Percentiles rank a stretch among this genome's conserved stretches.
These are phyloP conservation scores for Colletotrichum lindemuthianum DNA, from an alignment of 2,329 filamentous ascomycete species.

Conservation along the genomic window DNA sequence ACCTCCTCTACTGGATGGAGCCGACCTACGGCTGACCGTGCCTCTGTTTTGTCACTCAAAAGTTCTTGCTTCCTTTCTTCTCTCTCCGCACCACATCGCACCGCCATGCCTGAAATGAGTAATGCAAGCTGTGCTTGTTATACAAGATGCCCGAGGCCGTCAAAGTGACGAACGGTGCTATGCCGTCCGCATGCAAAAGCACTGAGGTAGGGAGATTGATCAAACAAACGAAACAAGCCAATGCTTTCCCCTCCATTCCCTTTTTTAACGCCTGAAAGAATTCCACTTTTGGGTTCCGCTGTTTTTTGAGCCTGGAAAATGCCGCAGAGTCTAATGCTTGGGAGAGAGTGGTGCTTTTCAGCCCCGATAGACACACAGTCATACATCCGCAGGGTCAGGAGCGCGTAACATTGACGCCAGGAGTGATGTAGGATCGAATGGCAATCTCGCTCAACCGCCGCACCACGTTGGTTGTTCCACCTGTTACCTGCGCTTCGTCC, in stretches of 20 bases:
- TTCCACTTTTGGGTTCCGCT: slow-evolving; percentile 4
- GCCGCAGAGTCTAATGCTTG: slow-evolving; percentile 23
- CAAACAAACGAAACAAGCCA: slow-evolving; percentile 7
- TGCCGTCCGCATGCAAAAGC: slow-evolving; percentile 26
- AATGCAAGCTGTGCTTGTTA: slow-evolving; percentile 23
- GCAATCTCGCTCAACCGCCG: slow-evolving; percentile 77
- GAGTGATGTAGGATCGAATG: slow-evolving; percentile 66
- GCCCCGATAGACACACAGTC: slow-evolving; percentile 12
- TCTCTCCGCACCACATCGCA: not conserved
- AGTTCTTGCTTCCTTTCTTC: too few relatives aligned
- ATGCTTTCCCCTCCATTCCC: slow-evolving; percentile 24
- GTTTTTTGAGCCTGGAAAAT: slow-evolving; percentile 25
- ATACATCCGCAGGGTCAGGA: slow-evolving; percentile 37
- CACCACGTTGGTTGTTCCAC: slow-evolving; percentile 80
- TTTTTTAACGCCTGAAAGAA: slow-evolving; percentile 24
- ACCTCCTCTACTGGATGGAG: too few relatives aligned
- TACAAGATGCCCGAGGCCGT: slow-evolving; percentile 33
- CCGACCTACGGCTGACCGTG: too few relatives aligned
- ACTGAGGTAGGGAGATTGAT: slow-evolving; percentile 13
- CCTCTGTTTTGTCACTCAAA: too few relatives aligned
- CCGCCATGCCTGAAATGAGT: slow-evolving; percentile 31
- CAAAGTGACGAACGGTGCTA: slow-evolving; percentile 21
- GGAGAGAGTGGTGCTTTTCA: slow-evolving; percentile 2
- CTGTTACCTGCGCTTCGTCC: slow-evolving; percentile 68
- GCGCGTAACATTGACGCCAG: slow-evolving; percentile 56